Evolutionary conservation across 2,329 filamentous ascomycete species (phyloP), one percentile per base, ranked within the genome.

Genomic region (Furcasterigmium furcatum): DNA sequence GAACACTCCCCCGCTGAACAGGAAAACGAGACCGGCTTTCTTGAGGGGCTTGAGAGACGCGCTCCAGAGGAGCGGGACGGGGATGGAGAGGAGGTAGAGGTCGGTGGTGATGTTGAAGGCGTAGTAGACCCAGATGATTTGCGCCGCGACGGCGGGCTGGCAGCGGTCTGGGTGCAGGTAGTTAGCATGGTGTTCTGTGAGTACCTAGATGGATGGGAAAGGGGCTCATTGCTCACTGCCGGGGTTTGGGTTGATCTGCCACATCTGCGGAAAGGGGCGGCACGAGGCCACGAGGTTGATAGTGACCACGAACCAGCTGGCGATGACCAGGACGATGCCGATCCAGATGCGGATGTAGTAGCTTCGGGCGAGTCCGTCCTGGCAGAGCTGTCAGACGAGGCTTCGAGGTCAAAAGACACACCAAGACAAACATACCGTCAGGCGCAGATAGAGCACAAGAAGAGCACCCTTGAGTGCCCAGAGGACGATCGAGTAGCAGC

Each of bases 241-340:
- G 1, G 79, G 79, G 25, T 82, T 59, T 0, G 80, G 80, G 42
- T 73, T 63, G 43, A 83, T 80, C 58, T 82, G 78, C 78, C 79
- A 84, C 53, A 77, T 76, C 38, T 68, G 69, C 22, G 63, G 52
- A 43, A 82, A 70, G 0, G 78, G 77, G 20, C 66, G 66, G 51
- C 80, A 83, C 9, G 71, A 70, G 4, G 76, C 62, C n/a, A 80
- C 66, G 36, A 81, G 69, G 5, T 72, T 73, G 34, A 75, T 62
- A 30, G 77, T 60, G 9, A 72, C 71, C 0, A 66, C 65, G 21
- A 81, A 46, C 52, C 74, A 83, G 12, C 74, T 79, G 3, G 52
- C 51, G 1, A 61, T 62, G 32, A 82, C 67, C 32, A 80, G 51
- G 3, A 54, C 61, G 47, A 78, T 80, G 13, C 76, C 77, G 35